A percentile compares a stretch with the other conserved stretches of the same genome.
Conservation (phyloP, 768 basidiomycete genomes). For the Rhodotorula paludigena region DNA sequence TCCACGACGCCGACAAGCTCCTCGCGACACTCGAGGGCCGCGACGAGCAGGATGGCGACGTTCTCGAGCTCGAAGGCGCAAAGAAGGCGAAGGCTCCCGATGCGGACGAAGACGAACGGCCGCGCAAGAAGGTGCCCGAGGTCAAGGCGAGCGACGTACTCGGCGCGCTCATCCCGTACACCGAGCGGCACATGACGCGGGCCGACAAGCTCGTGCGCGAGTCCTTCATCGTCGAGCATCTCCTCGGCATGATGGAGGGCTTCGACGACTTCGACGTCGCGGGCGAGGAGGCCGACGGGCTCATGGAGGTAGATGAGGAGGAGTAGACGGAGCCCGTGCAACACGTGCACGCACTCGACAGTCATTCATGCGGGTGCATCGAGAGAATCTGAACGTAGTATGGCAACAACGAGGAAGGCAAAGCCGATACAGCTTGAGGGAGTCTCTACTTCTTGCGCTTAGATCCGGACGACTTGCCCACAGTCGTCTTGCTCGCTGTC, state of each 20-base stretch:
- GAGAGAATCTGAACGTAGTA: not conserved
- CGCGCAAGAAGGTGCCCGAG: constrained; percentile 45
- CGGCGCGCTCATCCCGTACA: constrained; percentile 85
- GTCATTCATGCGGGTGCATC: too few species aligned
- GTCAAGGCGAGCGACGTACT: constrained; percentile 66
- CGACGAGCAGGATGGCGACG: constrained; percentile 12
- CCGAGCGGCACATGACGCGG: constrained; percentile 80
- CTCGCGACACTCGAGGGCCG: constrained; percentile 57
- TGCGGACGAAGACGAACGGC: constrained; percentile 27
- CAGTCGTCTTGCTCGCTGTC: constrained; percentile 10
- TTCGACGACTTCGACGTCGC: constrained; percentile 37
- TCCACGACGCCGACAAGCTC: constrained; percentile 69
- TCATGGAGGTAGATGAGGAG: constrained; percentile 18
- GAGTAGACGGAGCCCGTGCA: not conserved
- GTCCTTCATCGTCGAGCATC: constrained; percentile 81
- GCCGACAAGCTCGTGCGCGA: constrained; percentile 86
- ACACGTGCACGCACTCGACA: not conserved
- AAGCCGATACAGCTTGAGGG: too few species aligned
- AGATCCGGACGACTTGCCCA: not conserved
- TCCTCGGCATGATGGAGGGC: constrained; percentile 38
- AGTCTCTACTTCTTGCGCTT: too few species aligned
- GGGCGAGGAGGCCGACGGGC: not conserved
- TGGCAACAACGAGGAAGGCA: not conserved
- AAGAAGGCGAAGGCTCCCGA: constrained; percentile 7
- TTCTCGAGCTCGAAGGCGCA: constrained; percentile 27